Evolutionary conservation across 169 alveolate genomes (phyloP), one percentile per base, ranked within the genome.

Genomic region (Cryptosporidium xiaoi): DNA sequence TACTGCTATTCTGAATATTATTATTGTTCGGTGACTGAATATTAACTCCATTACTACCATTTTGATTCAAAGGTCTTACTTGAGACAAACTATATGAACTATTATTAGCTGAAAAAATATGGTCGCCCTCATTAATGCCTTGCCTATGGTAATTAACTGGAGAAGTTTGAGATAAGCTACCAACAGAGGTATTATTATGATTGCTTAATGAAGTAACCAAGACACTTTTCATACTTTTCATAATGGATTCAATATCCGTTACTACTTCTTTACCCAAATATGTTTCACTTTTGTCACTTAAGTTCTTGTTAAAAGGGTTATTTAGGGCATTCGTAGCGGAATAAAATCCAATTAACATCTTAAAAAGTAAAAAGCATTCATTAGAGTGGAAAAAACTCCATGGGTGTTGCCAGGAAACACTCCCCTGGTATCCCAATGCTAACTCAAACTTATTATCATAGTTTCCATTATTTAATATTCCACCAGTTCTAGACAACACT

Each of bases 321-420:
- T 62, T 71, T 13, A 77, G 48, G 34, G 29, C 44, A 62, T 60
- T 60, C 24, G 87, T 77, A 20, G 69, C 87, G 16, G 71, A 33
- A 77, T 77, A 77, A 60, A 77, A 77, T 7, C 87, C 87, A 44
- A 77, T 77, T 24, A 77, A 60, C 87, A 77, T 77, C 64, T 77
- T 77, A 50, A 36, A 77, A 27, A 77, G 48, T 56, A 62, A 44
- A 15, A 77, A 60, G n/a, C 87, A 77, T n/a, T 77, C 87, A 27
- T 77, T 56, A 8, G 87, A 77, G 24, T 77, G 87, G 24, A 77
- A 77, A 40, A 77, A 77, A 46, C 87, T 77, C 87, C 87, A 77
- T 5, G 87, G 87, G 27, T 77, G 87, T 20, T 77, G 87, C 87
- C 87, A 77, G 13, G 87, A 50, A 7, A 77, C 87, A 40, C 77